Percentiles rank a stretch among this genome's conserved stretches.
Evolutionary conservation across 1,284 basidiomycete species (phyloP).

Genomic region (Sporisorium sorghi): DNA sequence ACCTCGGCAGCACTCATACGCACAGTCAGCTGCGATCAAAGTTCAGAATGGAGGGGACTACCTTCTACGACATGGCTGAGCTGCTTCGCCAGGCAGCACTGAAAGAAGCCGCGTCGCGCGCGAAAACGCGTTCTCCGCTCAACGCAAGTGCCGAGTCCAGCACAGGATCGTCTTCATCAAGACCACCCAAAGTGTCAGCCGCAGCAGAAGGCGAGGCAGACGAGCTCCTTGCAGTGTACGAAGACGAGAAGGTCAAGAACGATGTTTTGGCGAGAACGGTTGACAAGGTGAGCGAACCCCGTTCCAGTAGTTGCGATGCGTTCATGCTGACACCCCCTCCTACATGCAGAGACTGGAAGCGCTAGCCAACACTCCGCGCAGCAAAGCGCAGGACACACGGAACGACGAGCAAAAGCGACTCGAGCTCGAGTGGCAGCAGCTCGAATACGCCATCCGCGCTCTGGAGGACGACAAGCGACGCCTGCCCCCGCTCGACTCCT

Average conservation of each 20-base stretch:
- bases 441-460: conserved; percentile 32
- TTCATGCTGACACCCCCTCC: too few species aligned
- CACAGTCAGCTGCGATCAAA: neutral
- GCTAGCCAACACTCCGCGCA: conserved; percentile 7
- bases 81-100: conserved; percentile 36
- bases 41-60: conserved; percentile 28
- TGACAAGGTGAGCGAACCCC: conserved; percentile 31
- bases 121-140: conserved; percentile 32
- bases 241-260: conserved; percentile 43
- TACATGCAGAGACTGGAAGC: conserved; percentile 18
- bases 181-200: neutral
- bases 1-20: neutral
- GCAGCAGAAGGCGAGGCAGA: conserved; percentile 26
- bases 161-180: conserved; percentile 10
- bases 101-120: conserved; percentile 39
- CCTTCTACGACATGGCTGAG: conserved; percentile 33
- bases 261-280: conserved; percentile 29
- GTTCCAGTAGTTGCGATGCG: too few species aligned
- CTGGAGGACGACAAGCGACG: conserved; percentile 37
- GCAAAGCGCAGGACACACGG: neutral
- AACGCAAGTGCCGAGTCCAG: conserved; percentile 1
- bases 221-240: conserved; percentile 36
- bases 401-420: conserved; percentile 11
- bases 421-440: conserved; percentile 47
- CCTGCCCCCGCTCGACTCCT: conserved; percentile 26